Evolutionary conservation across 257 asterid species (phyloP).

Genomic region (Hygrophila difformis): DNA sequence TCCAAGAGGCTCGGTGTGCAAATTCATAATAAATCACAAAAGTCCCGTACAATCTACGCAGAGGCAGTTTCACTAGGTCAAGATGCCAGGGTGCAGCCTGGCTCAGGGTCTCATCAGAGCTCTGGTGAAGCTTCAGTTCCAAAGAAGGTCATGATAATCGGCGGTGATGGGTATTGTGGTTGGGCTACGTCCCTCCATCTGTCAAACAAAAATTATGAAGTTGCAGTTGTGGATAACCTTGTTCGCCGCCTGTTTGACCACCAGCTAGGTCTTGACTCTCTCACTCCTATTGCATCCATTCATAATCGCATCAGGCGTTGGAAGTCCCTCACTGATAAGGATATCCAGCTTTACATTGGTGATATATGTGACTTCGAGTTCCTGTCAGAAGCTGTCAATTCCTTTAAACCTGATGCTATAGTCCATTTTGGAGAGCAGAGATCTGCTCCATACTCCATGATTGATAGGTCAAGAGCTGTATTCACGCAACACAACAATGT

Average conservation of each 20-base stretch:
- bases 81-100: conserved; percentile 37
- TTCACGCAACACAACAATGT: conserved; percentile 88
- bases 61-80: conserved; percentile 50
- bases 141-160: conserved; percentile 87
- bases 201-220: conserved; percentile 59
- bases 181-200: conserved; percentile 79
- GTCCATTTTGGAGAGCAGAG: conserved; percentile 97
- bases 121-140: conserved; percentile 24
- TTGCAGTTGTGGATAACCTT: conserved; percentile 80
- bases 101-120: conserved; percentile 24
- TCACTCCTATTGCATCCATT: conserved; percentile 81
- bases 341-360: conserved; percentile 62
- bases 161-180: conserved; percentile 94
- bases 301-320: conserved; percentile 75
- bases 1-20: conserved; percentile 17
- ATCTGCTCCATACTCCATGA: conserved; percentile 97
- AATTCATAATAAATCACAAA: conserved; percentile 17
- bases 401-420: conserved; percentile 78
- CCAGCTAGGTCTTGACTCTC: conserved; percentile 89
- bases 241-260: conserved; percentile 83
- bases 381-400: conserved; percentile 60
- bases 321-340: conserved; percentile 75
- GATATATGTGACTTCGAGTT: conserved; percentile 92
- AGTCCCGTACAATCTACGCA: conserved; percentile 21
- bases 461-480: conserved; percentile 84